Evolutionary conservation across 306 rosid species (phyloP), one percentile per base, ranked within the genome.

Genomic region (Sicyos edulis): DNA sequence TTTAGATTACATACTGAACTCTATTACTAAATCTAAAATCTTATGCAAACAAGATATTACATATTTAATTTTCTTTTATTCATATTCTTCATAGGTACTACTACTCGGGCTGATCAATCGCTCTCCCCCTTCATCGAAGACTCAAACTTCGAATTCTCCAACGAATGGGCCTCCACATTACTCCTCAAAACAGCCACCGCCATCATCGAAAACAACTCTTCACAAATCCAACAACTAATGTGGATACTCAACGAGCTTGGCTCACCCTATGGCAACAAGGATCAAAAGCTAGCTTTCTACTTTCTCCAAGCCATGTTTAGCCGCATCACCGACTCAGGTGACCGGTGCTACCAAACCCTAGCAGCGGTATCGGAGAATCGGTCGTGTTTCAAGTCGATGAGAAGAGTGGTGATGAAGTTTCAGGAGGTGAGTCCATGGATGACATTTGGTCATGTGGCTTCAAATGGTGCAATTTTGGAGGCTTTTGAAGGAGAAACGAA

Each of bases 361-460:
- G 51, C 86, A n/a, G 74, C 93, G 0, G 92, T 96, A 0, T 87
- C 89, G 0, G 97, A 93, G 14, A 90, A 88, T 73, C 85, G 85
- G 0, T 84, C 86, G 68, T 93, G 97, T 34, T 93, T 93, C 77
- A 96, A 87, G 20, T 90, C 96, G 10, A 93, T 92, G 0, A 45
- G 97, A 10, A 90, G 86, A 70, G 87, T 78, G 47, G 86, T 90
- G 5, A 53, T 93, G 50, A 93, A 93, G 76, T 93, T 93, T 58
- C 95, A 93, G 40, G 97, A 93, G 75, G 89, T 90, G 9, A 87
- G 96, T 49, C 98, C 98, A 0, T 93, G 98, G 98, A 87, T 92
- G 2, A 90, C 96, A 1, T 93, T 93, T 45, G 98, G 98, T 2
- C 96, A 93, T 76, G 98, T 93, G 16, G 96, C 98, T 3, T 88